Evolutionary conservation across 75 land plant genomes (phyloP).

Genomic region (Pinus albicaulis): DNA sequence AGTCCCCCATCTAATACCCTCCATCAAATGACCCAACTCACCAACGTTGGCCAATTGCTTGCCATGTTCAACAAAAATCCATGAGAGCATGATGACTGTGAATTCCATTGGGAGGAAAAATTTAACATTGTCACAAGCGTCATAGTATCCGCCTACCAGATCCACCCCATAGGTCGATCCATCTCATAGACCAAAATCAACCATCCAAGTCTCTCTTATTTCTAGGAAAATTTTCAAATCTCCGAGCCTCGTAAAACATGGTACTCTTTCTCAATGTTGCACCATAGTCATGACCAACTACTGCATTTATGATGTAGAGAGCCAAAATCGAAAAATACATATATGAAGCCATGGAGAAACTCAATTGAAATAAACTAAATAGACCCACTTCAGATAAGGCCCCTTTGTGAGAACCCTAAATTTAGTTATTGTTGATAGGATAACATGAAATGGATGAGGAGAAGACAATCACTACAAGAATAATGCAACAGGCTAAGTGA

Average conservation of each 20-base stretch:
- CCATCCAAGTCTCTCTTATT: constrained; percentile 63
- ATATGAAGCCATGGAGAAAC: background rate
- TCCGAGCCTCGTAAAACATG: constrained; percentile 69
- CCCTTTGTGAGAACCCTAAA: background rate
- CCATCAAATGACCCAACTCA: constrained; percentile 42
- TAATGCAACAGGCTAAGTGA: background rate
- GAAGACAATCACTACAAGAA: background rate
- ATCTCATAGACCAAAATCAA: constrained; percentile 69
- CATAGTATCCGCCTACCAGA: constrained; percentile 64
- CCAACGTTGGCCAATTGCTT: constrained; percentile 33
- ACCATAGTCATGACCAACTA: constrained; percentile 35
- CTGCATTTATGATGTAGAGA: background rate
- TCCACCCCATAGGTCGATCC: constrained; percentile 50
- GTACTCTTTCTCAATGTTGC: constrained; percentile 55
- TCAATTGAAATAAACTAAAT: background rate
- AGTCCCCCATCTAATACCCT: constrained; percentile 59
- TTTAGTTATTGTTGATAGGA: background rate
- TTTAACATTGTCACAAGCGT: constrained; percentile 66
- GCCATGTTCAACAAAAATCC: constrained; percentile 58
- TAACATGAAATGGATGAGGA: background rate
- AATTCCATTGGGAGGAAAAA: constrained; percentile 70
- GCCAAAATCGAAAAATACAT: background rate
- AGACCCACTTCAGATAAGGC: background rate
- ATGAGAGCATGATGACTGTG: constrained; percentile 61
- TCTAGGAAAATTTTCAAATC: constrained; percentile 55